A percentile compares a stretch with the other conserved stretches of the same genome.
phyloP scores from a whole-genome alignment of 1,139 yeast genomes.

The Entelexis paramagnoliae region DNA sequence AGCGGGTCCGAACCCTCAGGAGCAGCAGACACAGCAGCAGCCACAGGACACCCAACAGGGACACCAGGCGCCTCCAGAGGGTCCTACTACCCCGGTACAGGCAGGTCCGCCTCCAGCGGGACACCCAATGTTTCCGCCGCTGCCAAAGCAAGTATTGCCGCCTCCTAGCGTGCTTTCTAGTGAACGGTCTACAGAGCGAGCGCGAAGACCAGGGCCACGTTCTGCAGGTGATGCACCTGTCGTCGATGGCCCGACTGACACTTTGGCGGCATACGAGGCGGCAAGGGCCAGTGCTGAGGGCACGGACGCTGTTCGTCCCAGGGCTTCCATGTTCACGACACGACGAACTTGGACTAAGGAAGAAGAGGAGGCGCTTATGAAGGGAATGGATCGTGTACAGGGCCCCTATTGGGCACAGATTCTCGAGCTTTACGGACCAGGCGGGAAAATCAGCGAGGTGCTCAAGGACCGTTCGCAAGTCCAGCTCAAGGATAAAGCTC shows the following conservation, averaged over 20 bases:
- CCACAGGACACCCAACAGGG: too few species aligned
- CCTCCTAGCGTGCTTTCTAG: conserved; percentile 2
- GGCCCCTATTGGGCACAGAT: conserved; percentile 95
- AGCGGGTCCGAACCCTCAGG: neutral
- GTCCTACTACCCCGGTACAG: neutral
- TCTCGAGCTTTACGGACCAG: conserved; percentile 79
- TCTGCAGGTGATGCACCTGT: conserved; percentile 8
- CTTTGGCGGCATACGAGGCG: conserved; percentile 26
- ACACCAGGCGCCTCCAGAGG: neutral
- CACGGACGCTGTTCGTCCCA: conserved; percentile 22
- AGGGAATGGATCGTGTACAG: conserved; percentile 60
- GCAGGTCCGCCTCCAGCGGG: conserved; percentile 13
- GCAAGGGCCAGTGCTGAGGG: conserved; percentile 25
- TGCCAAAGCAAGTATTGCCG: conserved; percentile 21
- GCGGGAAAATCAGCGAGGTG: conserved; percentile 75
- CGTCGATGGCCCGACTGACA: conserved; percentile 18
- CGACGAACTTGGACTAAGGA: conserved; percentile 79
- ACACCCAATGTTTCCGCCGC: conserved; percentile 22
- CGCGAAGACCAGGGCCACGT: conserved; percentile 13
- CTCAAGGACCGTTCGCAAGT: conserved; percentile 80
- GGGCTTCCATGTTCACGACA: conserved; percentile 22
- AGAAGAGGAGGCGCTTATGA: conserved; percentile 76
- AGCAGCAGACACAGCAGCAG: neutral
- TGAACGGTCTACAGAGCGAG: neutral
- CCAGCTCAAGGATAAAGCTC: conserved; percentile 88